phyloP scores from a whole-genome alignment of 495 filamentous ascomycete species.

The Penicillium alfredii region DNA sequence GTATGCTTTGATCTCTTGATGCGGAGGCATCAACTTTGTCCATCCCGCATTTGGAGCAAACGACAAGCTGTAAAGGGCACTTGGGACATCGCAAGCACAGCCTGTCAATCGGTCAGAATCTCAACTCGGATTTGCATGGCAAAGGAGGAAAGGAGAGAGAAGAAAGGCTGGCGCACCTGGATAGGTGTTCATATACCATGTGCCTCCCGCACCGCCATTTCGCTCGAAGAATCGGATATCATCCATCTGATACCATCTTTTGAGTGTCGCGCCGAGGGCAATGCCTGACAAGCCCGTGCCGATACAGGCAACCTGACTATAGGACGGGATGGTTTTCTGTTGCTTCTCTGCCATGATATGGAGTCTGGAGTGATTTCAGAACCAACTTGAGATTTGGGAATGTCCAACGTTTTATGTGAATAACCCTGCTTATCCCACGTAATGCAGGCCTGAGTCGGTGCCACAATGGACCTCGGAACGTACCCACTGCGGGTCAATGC shows the following conservation, averaged over 20 bases:
- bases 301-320: slow-evolving; percentile 24
- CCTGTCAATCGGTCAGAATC: slow-evolving; percentile 3
- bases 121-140: neutral
- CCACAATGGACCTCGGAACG: no score
- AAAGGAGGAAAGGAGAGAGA: no score
- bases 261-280: slow-evolving; percentile 23
- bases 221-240: slow-evolving; percentile 28
- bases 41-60: slow-evolving; percentile 45
- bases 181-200: slow-evolving; percentile 27
- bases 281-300: slow-evolving; percentile 21
- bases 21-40: slow-evolving; percentile 33
- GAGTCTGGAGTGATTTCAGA: no score
- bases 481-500: no score
- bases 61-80: slow-evolving; percentile 44
- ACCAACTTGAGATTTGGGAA: no score
- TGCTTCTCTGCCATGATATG: no score
- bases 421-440: no score
- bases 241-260: slow-evolving; percentile 26
- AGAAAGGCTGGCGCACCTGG: slow-evolving; percentile 14
- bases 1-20: slow-evolving; percentile 44
- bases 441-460: no score
- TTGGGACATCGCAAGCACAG: slow-evolving; percentile 22
- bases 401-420: no score
- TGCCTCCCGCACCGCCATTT: slow-evolving; percentile 19
- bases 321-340: no score